Conservation (phyloP, 805 yeast species). For the Saccharomycopsis sp. region DNA sequence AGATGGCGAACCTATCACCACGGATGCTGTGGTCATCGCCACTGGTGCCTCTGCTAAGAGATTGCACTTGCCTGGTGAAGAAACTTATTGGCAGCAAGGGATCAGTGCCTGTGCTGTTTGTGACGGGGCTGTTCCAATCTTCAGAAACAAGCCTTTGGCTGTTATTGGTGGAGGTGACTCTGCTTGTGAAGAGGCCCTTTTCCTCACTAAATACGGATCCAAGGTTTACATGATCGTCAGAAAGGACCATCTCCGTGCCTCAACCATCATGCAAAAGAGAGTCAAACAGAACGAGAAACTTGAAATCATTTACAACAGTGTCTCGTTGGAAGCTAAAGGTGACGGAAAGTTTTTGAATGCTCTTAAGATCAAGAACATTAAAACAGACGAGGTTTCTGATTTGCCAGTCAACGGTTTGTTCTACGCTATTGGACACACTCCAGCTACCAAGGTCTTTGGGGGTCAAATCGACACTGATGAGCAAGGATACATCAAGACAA, state of each 20-base stretch:
- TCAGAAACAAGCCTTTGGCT: slow-evolving; percentile 95
- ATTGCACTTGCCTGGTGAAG: slow-evolving; percentile 92
- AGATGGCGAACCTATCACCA: slow-evolving; percentile 73
- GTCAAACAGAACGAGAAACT: slow-evolving; percentile 77
- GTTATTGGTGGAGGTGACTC: slow-evolving; percentile 99
- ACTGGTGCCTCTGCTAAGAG: slow-evolving; percentile 99
- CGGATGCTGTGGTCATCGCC: slow-evolving; percentile 89
- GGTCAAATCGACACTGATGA: slow-evolving; percentile 80
- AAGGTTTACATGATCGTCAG: slow-evolving; percentile 91
- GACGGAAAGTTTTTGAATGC: slow-evolving; percentile 75
- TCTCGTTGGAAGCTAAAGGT: slow-evolving; percentile 84
- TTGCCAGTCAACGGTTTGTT: slow-evolving; percentile 84
- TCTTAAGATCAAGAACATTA: slow-evolving; percentile 61
- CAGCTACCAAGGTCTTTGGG: slow-evolving; percentile 80
- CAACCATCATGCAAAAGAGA: slow-evolving; percentile 95
- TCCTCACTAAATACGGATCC: slow-evolving; percentile 95
- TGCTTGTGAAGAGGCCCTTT: slow-evolving; percentile 98
- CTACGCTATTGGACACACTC: slow-evolving; percentile 96
- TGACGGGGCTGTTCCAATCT: slow-evolving; percentile 99
- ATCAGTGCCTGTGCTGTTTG: slow-evolving; percentile 99
- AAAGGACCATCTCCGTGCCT: slow-evolving; percentile 91
- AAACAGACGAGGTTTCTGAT: slow-evolving; percentile 61
- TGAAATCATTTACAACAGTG: slow-evolving; percentile 84
- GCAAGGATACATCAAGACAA: slow-evolving; percentile 80
- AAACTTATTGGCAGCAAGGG: slow-evolving; percentile 97